Base-by-base conservation (phyloP, 345 rosid genomes). In the Raphanus raphanistrum region DNA sequence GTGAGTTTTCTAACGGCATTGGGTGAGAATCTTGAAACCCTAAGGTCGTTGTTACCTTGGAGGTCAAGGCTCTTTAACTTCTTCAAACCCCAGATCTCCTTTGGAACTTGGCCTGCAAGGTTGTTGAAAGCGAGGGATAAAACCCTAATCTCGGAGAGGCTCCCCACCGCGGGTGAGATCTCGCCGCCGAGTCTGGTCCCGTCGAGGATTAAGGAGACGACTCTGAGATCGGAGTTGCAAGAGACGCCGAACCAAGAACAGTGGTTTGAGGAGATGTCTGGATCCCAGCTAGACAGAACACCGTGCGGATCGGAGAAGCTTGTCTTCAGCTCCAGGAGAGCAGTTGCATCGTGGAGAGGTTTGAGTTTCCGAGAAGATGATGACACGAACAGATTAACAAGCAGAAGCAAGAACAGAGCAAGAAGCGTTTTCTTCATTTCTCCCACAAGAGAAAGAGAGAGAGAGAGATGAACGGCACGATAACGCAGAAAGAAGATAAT, bases 221-320 rank as follows among this genome's bases (percentile, higher is more conserved):
- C 86, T 38, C 65, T 78, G 2, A 61, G 79, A 65, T 71, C 64
- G 25, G 85, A 77, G 85, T 85, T 81, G 64, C 89, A 87, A 5
- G 84, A 55, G 6, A 86, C 88, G 33, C 88, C 91, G 33, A 16
- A 57, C 87, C 86, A 87, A 5, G 88, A 84, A 76, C 87, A 87
- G 73, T 78, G 84, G 72, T 74, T 63, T 15, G 73, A 63, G 62
- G 33, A 35, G 41, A 35, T 78, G 72, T 60, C 31, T 2, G 80
- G 58, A 73, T 72, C 67, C 88, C 85, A 84, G 69, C 82, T 77
- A 8, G 88, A 85, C 27, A 85, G 87, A 31, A 81, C 61, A 35
- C 84, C 86, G 66, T 80, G 58, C 50, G 84, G 82, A 70, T 87
- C 87, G 25, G 75, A 72, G 71, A 87, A 79, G 17, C 78, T 36